These are phyloP conservation scores for Pythium phragmiticola DNA, from an alignment of 352 stramenopile species.

Conservation along the genomic window DNA sequence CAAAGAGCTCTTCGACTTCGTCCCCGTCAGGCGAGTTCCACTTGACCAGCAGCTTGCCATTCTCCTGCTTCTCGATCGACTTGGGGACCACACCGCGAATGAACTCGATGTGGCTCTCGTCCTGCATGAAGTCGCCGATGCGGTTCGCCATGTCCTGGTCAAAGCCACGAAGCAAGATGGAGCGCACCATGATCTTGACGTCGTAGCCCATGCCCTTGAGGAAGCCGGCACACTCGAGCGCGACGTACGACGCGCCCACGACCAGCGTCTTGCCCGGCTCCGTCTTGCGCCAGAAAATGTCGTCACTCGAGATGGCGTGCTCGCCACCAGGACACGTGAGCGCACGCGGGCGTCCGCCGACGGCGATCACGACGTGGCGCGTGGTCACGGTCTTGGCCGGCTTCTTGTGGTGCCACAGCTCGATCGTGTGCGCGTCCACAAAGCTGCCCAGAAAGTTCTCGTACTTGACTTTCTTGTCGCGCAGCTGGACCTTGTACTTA, in stretches of 20 bases:
- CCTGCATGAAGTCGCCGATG: slow-evolving; percentile 93
- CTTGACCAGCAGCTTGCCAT: slow-evolving; percentile 78
- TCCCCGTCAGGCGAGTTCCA: slow-evolving; percentile 62
- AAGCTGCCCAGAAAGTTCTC: slow-evolving; percentile 93
- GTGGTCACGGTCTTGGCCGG: slow-evolving; percentile 91
- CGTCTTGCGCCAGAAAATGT: slow-evolving; percentile 83
- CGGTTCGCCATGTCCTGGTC: slow-evolving; percentile 95
- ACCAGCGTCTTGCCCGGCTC: slow-evolving; percentile 96
- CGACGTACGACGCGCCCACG: slow-evolving; percentile 97
- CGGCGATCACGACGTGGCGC: slow-evolving; percentile 93
- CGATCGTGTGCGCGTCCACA: slow-evolving; percentile 92
- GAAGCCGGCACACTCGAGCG: slow-evolving; percentile 98
- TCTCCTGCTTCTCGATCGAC: slow-evolving; percentile 91
- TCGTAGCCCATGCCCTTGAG: slow-evolving; percentile 94
- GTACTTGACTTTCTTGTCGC: slow-evolving; percentile 95
- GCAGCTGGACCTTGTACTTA: slow-evolving; percentile 96
- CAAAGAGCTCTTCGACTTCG: slow-evolving; percentile 88
- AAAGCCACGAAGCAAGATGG: slow-evolving; percentile 96
- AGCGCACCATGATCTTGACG: slow-evolving; percentile 96
- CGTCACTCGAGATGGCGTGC: slow-evolving; percentile 91
- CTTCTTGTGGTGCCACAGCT: slow-evolving; percentile 87
- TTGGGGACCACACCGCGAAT: slow-evolving; percentile 87
- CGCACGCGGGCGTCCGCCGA: slow-evolving; percentile 90
- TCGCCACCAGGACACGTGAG: slow-evolving; percentile 91
- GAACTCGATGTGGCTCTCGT: slow-evolving; percentile 90